These are phyloP conservation scores for Cladochytrium replicatum DNA, from an alignment of 192 early-diverging fungal species.

Conservation along the genomic window DNA sequence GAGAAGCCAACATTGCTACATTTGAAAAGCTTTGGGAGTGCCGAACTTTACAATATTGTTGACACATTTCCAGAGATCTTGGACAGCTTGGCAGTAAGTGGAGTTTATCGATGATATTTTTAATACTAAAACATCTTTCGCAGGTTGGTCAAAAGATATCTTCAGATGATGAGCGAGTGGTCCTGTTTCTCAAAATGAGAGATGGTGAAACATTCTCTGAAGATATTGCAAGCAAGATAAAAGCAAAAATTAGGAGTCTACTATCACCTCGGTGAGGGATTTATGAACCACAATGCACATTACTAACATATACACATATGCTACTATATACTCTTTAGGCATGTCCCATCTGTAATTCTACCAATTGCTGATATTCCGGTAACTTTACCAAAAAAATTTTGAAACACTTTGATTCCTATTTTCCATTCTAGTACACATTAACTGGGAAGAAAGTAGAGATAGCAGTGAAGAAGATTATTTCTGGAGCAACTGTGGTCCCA, in stretches of 20 bases:
- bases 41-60: conserved; percentile 86
- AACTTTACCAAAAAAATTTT: conserved; percentile 11
- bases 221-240: conserved; percentile 60
- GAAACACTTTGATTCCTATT: background rate
- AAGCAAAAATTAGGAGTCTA: conserved; percentile 64
- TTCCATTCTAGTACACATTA: conserved; percentile 61
- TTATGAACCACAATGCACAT: no score
- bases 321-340: conserved; percentile 24
- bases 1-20: no score
- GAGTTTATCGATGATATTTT: background rate
- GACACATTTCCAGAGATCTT: conserved; percentile 58
- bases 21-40: conserved; percentile 69
- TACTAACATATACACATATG: background rate
- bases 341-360: conserved; percentile 83
- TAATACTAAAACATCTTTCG: background rate
- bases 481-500: conserved; percentile 70
- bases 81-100: conserved; percentile 63
- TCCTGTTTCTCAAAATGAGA: conserved; percentile 83
- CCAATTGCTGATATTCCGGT: conserved; percentile 74
- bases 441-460: conserved; percentile 98
- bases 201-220: conserved; percentile 44
- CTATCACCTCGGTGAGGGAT: conserved; percentile 59
- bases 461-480: conserved; percentile 79
- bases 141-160: conserved; percentile 71
- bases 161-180: conserved; percentile 79